Evolutionary conservation across 306 rosid species (phyloP).

Genomic region (Alnus glutinosa): DNA sequence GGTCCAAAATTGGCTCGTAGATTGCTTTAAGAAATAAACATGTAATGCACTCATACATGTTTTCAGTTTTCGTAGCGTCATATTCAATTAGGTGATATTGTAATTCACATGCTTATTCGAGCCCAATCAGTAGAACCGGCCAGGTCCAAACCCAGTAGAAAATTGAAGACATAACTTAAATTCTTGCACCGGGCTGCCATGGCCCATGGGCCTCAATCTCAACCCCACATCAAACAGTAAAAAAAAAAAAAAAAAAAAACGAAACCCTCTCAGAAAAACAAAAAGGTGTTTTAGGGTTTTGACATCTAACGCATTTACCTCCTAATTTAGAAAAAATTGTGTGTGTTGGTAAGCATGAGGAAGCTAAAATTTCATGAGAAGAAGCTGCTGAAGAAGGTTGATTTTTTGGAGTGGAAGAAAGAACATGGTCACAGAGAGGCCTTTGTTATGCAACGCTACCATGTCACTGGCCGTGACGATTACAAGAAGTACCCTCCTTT

Average conservation of each 20-base stretch:
- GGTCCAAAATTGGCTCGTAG: no score
- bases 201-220: background rate
- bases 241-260: background rate
- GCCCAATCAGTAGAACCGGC: no score
- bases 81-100: no score
- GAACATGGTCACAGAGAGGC: conserved; percentile 82
- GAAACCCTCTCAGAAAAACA: background rate
- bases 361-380: conserved; percentile 75
- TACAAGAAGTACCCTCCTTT: conserved; percentile 63
- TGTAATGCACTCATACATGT: no score
- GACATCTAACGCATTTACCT: no score
- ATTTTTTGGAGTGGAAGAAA: conserved; percentile 85
- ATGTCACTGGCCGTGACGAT: conserved; percentile 80
- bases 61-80: no score
- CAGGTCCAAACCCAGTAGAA: no score
- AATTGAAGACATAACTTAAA: no score
- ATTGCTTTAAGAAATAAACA: no score
- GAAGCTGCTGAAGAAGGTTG: conserved; percentile 80
- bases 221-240: background rate
- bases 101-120: no score
- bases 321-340: background rate
- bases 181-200: no score
- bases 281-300: no score
- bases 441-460: conserved; percentile 69
- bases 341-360: conserved; percentile 49